A percentile compares a stretch with the other conserved stretches of the same genome.
phyloP scores from a whole-genome alignment of 176 grass and related monocot species.

The Eragrostis curvula region DNA sequence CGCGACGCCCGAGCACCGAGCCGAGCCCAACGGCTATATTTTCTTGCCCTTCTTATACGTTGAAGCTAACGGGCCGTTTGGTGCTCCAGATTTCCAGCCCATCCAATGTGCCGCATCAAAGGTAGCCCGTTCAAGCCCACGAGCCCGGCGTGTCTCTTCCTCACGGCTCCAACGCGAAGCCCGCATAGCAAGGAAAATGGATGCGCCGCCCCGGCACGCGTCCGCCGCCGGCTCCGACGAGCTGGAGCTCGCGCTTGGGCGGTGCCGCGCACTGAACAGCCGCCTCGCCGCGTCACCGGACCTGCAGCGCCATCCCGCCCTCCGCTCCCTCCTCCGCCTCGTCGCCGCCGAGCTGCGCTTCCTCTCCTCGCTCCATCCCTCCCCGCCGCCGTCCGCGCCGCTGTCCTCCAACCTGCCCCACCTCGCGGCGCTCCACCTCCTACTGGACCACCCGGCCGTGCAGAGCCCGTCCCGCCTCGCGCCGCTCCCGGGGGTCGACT shows the following conservation, averaged over 20 bases:
- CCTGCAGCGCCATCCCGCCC: constrained; percentile 41
- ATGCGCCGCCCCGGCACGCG: constrained; percentile 10
- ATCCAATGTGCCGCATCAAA: not conserved
- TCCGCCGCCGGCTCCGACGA: constrained; percentile 27
- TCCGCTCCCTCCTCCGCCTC: constrained; percentile 59
- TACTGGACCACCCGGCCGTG: constrained; percentile 76
- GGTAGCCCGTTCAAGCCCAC: not conserved
- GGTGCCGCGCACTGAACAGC: constrained; percentile 58
- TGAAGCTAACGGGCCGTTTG: not conserved
- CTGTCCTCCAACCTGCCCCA: constrained; percentile 87
- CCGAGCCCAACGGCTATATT: constrained; percentile 56
- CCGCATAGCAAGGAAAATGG: constrained; percentile 35
- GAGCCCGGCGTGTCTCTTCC: not conserved
- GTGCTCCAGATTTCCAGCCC: not conserved
- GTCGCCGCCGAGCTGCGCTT: constrained; percentile 72
- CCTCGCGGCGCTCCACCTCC: constrained; percentile 63
- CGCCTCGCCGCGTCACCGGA: constrained; percentile 40
- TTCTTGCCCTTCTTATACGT: constrained; percentile 22
- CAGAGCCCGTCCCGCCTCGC: constrained; percentile 61
- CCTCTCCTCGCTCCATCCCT: constrained; percentile 42
- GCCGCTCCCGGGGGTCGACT: constrained; percentile 61
- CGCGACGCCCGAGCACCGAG: not conserved
- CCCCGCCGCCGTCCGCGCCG: constrained; percentile 17
- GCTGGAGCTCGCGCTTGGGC: constrained; percentile 34
- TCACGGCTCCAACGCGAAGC: not conserved